Base-by-base conservation (phyloP, 202 grass and related monocot genomes). In the Carex sylvatica region DNA sequence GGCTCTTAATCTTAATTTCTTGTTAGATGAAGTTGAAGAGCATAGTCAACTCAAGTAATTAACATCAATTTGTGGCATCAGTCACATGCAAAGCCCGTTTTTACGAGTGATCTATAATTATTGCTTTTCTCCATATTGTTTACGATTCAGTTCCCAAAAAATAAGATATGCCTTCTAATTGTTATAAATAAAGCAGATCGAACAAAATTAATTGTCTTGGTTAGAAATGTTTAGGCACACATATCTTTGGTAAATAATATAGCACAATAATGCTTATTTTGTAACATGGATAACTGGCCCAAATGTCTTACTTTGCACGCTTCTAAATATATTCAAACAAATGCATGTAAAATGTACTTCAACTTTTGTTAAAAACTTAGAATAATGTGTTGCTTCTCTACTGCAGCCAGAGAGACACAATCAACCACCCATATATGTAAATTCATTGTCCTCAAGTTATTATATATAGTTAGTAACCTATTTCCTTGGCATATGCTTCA, bases 401-500 rank as follows among this genome's bases (percentile, higher is more conserved):
- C 5, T 36, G 64, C 65, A 69, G 31, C 65, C 31, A 40, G 65
- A 69, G 12, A 36, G 33, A 69, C 6, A 3, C 13, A 69, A 69
- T 36, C 40, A 44, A 44, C 40, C 10, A 35, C 16, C 66, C 20
- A 70, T 42, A 70, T 28, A 30, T 44, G 10, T 19, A 40, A 12
- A 16, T 44, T 35, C 65, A 67, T 38, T 67, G 28, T 38, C 31
- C 30, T 70, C 9, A 18, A 44, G 16, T 70, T 18, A 68, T 40
- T 36, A n/a, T 68, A 26, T 31, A 38, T 70, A 42, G 35, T 44
- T 28, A 55, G 10, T 55, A 11, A 15, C 22, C 46, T 75, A 28
- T 75, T 55, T 55, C 47, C 51, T 75, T 70, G 66, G 13, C 49
- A 12, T 55, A 75, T 26, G 55, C 72, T 75, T 49, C 72, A 55